Percentiles rank a stretch among this genome's conserved stretches.
These are phyloP conservation scores for Viridothelium virens DNA, from an alignment of 495 filamentous ascomycete species.

Conservation along the genomic window DNA sequence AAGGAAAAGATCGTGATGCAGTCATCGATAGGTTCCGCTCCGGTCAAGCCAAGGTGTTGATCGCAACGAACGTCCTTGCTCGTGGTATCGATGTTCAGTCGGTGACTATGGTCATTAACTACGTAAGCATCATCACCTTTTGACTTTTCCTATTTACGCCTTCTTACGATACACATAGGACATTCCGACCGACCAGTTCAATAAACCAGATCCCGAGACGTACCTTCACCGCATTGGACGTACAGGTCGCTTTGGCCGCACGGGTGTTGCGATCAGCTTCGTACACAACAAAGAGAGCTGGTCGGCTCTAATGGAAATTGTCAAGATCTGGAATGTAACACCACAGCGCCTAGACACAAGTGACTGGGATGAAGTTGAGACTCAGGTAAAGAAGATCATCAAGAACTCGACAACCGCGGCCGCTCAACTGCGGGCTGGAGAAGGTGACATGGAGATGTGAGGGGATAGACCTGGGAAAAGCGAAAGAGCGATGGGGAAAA, in stretches of 20 bases:
- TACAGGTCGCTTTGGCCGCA: constrained; percentile 92
- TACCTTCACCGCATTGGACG: constrained; percentile 98
- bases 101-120: constrained; percentile 97
- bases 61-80: constrained; percentile 94
- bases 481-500: neutral
- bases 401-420: constrained; percentile 48
- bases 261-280: constrained; percentile 91
- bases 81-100: constrained; percentile 96
- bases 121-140: constrained; percentile 40
- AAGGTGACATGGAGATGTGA: constrained; percentile 38
- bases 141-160: constrained; percentile 6
- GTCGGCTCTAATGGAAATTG: constrained; percentile 66
- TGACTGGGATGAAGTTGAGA: constrained; percentile 86
- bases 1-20: constrained; percentile 71
- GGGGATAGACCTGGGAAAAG: neutral
- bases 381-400: constrained; percentile 70
- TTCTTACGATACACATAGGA: constrained; percentile 39
- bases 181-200: constrained; percentile 43
- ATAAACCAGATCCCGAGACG: constrained; percentile 71
- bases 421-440: constrained; percentile 45
- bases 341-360: constrained; percentile 53
- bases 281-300: constrained; percentile 73
- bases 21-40: constrained; percentile 83
- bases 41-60: constrained; percentile 89
- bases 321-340: constrained; percentile 55